These are phyloP conservation scores for Lipomyces japonicus DNA, from an alignment of 805 yeast genomes.

Conservation along the genomic window DNA sequence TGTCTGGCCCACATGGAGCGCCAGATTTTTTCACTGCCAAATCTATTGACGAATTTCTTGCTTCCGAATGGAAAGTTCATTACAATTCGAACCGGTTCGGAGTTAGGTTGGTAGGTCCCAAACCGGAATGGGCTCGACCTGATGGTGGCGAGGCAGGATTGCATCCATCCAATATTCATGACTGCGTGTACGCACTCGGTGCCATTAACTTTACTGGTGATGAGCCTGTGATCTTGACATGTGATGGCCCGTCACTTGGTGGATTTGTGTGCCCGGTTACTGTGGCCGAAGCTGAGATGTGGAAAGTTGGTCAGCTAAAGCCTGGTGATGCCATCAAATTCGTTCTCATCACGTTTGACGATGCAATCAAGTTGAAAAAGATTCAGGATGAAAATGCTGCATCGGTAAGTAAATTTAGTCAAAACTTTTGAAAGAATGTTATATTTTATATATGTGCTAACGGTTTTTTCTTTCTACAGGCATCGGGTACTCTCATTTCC, in stretches of 20 bases:
- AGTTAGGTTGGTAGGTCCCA: constrained; percentile 89
- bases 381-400: constrained; percentile 49
- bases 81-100: constrained; percentile 97
- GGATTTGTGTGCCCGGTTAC: constrained; percentile 97
- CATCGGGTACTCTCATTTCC: constrained; percentile 22
- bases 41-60: constrained; percentile 70
- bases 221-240: constrained; percentile 93
- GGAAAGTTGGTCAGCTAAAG: constrained; percentile 97
- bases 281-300: constrained; percentile 91
- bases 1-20: constrained; percentile 97
- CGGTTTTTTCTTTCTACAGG: constrained; percentile 4
- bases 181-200: constrained; percentile 92
- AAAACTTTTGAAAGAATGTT: background rate
- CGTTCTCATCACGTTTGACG: constrained; percentile 66
- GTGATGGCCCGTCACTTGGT: constrained; percentile 97
- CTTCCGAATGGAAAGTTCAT: constrained; percentile 85
- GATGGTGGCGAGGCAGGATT: constrained; percentile 98
- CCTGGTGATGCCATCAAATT: constrained; percentile 87
- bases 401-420: constrained; percentile 9
- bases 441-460: background rate
- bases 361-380: constrained; percentile 61
- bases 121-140: constrained; percentile 91
- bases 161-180: constrained; percentile 98
- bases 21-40: constrained; percentile 88
- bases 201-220: constrained; percentile 98